Evolutionary conservation across 768 basidiomycete genomes (phyloP).

Genomic region (Suillus decipiens): DNA sequence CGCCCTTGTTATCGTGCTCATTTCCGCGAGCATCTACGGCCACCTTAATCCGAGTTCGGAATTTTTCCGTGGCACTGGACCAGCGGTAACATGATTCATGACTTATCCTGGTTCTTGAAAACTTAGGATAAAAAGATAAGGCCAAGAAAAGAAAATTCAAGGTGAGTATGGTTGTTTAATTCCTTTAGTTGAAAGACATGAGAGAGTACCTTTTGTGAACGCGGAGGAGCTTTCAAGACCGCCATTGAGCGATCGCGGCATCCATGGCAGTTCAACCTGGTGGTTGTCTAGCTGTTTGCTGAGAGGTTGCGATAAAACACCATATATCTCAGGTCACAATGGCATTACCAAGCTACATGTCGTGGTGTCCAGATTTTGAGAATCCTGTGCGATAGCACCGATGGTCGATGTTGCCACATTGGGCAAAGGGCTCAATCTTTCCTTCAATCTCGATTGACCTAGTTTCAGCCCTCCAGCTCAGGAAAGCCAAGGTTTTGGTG

Average conservation of each 20-base stretch:
- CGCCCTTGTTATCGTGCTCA: constrained; percentile 5
- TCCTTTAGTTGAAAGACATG: background rate
- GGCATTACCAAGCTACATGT: background rate
- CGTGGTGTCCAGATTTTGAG: background rate
- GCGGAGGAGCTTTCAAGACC: background rate
- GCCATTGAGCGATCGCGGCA: background rate
- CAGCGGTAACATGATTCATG: background rate
- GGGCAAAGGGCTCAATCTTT: background rate
- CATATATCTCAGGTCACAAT: background rate
- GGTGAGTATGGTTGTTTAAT: background rate
- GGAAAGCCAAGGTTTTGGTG: background rate
- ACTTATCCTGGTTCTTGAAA: constrained; percentile 1
- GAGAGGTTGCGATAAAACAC: background rate
- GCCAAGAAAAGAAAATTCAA: constrained; percentile 1
- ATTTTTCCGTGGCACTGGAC: background rate
- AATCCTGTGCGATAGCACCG: constrained; percentile 1
- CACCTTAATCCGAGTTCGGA: constrained; percentile 2
- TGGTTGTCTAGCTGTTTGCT: no score
- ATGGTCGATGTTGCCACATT: background rate
- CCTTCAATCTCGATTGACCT: constrained; percentile 2
- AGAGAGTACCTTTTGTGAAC: background rate
- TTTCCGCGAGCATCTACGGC: constrained; percentile 1
- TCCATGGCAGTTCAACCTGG: background rate
- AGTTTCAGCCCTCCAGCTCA: constrained; percentile 2
- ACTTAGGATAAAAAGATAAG: background rate